Conservation (phyloP, 2,329 filamentous ascomycete genomes). For the Coniochaeta prunicola region DNA sequence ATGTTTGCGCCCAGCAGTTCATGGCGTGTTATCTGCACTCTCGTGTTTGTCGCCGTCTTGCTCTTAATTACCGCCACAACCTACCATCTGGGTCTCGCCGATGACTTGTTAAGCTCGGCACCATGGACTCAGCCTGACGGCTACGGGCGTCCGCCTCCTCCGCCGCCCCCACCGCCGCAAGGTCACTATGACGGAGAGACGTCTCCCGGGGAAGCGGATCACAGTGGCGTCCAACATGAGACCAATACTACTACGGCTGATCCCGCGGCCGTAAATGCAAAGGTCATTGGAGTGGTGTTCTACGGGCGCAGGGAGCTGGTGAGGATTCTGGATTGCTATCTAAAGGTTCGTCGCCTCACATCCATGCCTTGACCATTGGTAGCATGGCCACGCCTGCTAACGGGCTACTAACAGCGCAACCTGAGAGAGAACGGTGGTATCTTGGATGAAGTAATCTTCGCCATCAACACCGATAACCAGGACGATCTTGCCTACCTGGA, state of each 20-base stretch:
- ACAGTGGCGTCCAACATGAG: neutral
- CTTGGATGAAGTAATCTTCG: slow-evolving; percentile 36
- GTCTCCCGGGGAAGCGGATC: neutral
- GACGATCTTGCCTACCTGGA: slow-evolving; percentile 31
- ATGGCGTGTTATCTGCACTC: neutral
- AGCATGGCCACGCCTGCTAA: neutral
- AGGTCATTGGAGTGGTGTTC: slow-evolving; percentile 38
- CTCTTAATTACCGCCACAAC: neutral
- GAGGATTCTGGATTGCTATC: slow-evolving; percentile 38
- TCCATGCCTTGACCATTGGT: neutral
- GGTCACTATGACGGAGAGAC: neutral
- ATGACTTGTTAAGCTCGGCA: neutral
- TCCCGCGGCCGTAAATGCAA: slow-evolving; percentile 7
- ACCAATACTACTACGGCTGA: neutral
- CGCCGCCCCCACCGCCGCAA: neutral
- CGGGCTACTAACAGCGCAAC: slow-evolving; percentile 28
- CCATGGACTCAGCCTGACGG: neutral
- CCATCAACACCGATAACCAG: slow-evolving; percentile 33
- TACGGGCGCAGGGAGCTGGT: slow-evolving; percentile 35
- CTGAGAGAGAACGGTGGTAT: slow-evolving; percentile 35
- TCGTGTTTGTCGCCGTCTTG: neutral
- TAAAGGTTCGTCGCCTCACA: slow-evolving; percentile 21
- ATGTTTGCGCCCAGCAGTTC: neutral
- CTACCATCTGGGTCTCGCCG: neutral
- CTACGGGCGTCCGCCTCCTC: neutral